phyloP scores from a whole-genome alignment of 1,139 yeast genomes.

The Hanseniaspora sp. region DNA sequence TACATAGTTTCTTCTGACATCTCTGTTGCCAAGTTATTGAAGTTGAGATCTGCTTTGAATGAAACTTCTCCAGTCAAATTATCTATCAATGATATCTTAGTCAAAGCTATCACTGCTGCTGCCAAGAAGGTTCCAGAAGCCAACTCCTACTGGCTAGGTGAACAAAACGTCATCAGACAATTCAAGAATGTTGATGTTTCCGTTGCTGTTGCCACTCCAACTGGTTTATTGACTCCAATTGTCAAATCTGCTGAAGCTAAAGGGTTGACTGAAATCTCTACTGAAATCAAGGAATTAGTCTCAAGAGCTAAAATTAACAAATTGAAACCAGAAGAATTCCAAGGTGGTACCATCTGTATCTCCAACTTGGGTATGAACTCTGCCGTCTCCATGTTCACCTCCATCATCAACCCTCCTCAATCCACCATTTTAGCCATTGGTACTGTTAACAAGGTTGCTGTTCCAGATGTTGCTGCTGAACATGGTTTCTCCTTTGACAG shows the following conservation, averaged over 20 bases:
- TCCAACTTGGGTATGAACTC: conserved; percentile 98
- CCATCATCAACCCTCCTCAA: conserved; percentile 97
- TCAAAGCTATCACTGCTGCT: conserved; percentile 90
- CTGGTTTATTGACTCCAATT: conserved; percentile 94
- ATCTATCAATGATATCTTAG: conserved; percentile 85
- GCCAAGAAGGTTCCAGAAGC: conserved; percentile 84
- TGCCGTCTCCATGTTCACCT: conserved; percentile 85
- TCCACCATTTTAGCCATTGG: conserved; percentile 88
- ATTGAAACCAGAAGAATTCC: conserved; percentile 90
- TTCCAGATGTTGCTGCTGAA: conserved; percentile 83
- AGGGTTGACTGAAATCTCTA: conserved; percentile 74
- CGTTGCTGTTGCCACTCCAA: conserved; percentile 96
- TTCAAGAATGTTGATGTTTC: conserved; percentile 88
- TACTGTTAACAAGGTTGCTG: conserved; percentile 83
- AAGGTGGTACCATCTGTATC: conserved; percentile 97
- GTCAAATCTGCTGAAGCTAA: conserved; percentile 75
- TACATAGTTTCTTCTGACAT: conserved; percentile 81
- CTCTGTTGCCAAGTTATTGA: conserved; percentile 79
- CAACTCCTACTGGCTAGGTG: conserved; percentile 87
- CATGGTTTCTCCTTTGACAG: conserved; percentile 88
- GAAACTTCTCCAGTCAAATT: conserved; percentile 76
- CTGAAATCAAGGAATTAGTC: conserved; percentile 81
- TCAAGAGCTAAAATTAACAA: conserved; percentile 92
- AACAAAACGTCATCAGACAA: conserved; percentile 83
- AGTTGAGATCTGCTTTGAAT: conserved; percentile 83